Evolutionary conservation across 2,329 filamentous ascomycete genomes (phyloP), one percentile per base, ranked within the genome.

Genomic region (Colletotrichum gigasporum): DNA sequence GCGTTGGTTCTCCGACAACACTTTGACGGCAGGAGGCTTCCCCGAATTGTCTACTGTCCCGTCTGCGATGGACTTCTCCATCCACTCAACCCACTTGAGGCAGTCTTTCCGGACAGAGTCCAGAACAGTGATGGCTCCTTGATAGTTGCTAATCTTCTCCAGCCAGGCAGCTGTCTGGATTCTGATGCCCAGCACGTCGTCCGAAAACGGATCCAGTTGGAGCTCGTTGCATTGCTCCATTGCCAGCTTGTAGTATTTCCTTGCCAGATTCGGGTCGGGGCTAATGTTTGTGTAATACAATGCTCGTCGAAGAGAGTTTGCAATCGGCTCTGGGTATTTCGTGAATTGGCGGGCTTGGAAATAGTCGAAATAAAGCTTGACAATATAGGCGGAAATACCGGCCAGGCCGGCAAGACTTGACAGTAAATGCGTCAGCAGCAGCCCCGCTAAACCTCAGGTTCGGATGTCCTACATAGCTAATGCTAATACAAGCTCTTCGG

Each of bases 141-240:
- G 83, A 72, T 89, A 89, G 71, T 91, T 87, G 30, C 89, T 85
- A 14, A 92, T 87, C 72, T 91, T 90, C 77, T 97, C 93, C 67
- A 97, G 84, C 83, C 97, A 89, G 9, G 85, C 85, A 1, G 93
- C 89, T 8, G 97, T 83, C 74, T 94, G 89, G 52, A 98, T 90
- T 73, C 94, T 93, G 54, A 98, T 89, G 8, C 96, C 96, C 69
- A 97, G 84, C 32, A 97, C 90, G 75, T 97, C 94, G 70, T 97
- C 92, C 4, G 92, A 94, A 74, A 94, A 96, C 0, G 92, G 93
- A 73, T 98, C 93, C 80, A 99, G 87, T 0, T 89, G 88, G 52
- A 91, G 73, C 71, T 93, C 89, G 51, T 89, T 81, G 61, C 93
- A 93, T 53, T 91, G 84, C 67, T 89, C 83, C 61, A 98, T 82